phyloP scores from a whole-genome alignment of 73 alveolate genomes.

The Tetrahymena malaccensis region DNA sequence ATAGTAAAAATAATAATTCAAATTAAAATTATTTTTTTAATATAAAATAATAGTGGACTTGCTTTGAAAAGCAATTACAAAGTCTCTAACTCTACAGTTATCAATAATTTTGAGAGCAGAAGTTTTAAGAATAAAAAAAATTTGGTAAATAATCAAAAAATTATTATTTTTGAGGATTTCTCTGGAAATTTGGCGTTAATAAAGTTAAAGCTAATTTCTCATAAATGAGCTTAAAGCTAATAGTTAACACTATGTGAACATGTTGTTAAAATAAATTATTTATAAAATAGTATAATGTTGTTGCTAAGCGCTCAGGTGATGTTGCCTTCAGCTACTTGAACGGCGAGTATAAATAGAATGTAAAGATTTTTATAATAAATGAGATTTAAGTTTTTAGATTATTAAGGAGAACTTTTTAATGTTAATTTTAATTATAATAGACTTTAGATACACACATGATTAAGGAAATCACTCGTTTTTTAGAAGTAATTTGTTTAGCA shows the following conservation, averaged over 20 bases:
- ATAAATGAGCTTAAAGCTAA: neutral
- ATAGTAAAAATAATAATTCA: neutral
- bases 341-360: neutral
- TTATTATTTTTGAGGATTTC: neutral
- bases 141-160: neutral
- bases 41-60: neutral
- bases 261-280: neutral
- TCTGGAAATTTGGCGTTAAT: neutral
- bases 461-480: neutral
- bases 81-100: neutral
- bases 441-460: neutral
- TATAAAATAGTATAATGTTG: neutral
- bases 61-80: neutral
- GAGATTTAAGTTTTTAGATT: neutral
- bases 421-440: neutral
- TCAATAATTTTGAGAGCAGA: neutral
- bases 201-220: neutral
- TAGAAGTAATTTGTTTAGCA: neutral
- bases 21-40: neutral
- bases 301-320: neutral
- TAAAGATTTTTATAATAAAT: neutral
- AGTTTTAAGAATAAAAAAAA: neutral
- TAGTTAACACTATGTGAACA: neutral
- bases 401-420: neutral
- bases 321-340: neutral